Evolutionary conservation across 331 rosid species (phyloP).

Genomic region (Acacia pycnantha): DNA sequence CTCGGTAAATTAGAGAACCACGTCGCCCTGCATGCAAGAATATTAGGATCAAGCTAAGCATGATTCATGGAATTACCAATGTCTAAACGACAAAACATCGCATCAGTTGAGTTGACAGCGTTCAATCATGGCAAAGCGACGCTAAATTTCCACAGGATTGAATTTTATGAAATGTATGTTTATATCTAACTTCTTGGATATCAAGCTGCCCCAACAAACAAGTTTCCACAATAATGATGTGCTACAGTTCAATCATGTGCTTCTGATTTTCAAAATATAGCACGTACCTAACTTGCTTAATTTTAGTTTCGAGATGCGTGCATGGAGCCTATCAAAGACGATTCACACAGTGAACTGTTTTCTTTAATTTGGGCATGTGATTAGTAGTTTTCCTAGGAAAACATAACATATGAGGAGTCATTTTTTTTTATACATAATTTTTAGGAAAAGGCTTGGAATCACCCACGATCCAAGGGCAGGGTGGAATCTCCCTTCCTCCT

Average conservation of each 20-base stretch:
- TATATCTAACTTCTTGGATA: not conserved
- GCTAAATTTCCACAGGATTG: no score
- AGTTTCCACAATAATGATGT: not conserved
- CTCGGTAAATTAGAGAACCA: no score
- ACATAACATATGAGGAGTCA: no score
- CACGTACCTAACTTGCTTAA: not conserved
- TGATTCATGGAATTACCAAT: not conserved
- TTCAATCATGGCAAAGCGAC: no score
- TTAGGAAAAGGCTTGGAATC: no score
- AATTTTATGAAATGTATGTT: not conserved
- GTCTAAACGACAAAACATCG: not conserved
- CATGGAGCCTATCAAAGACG: not conserved
- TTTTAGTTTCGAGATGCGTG: not conserved
- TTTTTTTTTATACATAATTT: no score
- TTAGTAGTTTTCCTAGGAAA: not conserved
- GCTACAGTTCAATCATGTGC: not conserved
- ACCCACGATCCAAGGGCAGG: no score
- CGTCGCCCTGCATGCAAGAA: not conserved
- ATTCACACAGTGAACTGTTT: not conserved
- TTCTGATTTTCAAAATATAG: not conserved
- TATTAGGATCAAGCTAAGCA: not conserved
- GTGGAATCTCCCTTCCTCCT: no score
- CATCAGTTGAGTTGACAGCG: not conserved
- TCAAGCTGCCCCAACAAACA: not conserved
- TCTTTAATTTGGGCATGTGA: not conserved